Evolutionary conservation across 352 stramenopile genomes (phyloP).

Genomic region (Globisporangium canariense): DNA sequence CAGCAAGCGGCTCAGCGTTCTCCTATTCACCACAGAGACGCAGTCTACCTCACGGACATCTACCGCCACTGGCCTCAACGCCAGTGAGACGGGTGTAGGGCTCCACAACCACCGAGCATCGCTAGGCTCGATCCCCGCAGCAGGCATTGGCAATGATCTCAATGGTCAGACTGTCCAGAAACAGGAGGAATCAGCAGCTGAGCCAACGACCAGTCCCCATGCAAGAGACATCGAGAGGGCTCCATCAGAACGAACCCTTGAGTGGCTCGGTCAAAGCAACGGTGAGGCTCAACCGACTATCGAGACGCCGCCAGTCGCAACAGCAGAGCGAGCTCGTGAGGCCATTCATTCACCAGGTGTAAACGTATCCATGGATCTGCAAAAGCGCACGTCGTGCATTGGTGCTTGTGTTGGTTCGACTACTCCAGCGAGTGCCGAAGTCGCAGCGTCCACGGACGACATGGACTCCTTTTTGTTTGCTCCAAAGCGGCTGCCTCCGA

Average conservation of each 20-base stretch:
- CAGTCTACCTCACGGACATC: not conserved
- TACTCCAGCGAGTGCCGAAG: no score
- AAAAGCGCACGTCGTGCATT: conserved; percentile 15
- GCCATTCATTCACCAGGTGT: not conserved
- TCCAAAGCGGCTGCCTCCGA: not conserved
- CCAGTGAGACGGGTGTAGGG: no score
- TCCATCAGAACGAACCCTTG: not conserved
- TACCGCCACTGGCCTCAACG: not conserved
- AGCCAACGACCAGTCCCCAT: no score
- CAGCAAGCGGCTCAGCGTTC: not conserved
- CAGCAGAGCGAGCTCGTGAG: not conserved
- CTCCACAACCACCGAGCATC: no score
- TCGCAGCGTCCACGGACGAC: not conserved
- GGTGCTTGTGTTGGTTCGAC: not conserved
- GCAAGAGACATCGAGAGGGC: no score
- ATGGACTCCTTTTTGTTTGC: not conserved
- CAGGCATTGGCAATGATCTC: not conserved
- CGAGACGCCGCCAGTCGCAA: not conserved
- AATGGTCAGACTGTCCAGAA: not conserved
- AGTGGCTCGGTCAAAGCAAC: not conserved
- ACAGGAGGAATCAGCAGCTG: no score
- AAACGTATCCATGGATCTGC: not conserved
- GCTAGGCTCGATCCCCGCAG: no score
- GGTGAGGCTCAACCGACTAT: not conserved
- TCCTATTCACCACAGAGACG: not conserved